These are phyloP conservation scores for Microdochium paspali DNA, from an alignment of 2,329 filamentous ascomycete species.

Conservation along the genomic window DNA sequence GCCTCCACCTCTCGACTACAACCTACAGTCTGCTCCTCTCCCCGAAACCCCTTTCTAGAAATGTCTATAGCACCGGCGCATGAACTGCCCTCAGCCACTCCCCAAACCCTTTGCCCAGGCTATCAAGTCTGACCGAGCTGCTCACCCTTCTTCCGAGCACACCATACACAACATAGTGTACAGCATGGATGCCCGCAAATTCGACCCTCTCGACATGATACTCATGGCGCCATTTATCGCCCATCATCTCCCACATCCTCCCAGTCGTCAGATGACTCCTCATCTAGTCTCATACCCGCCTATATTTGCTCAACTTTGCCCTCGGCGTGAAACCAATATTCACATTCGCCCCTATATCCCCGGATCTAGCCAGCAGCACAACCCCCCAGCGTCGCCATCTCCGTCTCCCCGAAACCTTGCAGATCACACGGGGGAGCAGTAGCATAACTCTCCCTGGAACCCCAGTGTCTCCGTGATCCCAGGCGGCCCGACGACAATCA, in stretches of 20 bases:
- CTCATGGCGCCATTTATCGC: conserved; percentile 29
- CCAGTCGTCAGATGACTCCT: conserved; percentile 22
- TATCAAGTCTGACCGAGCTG: conserved; percentile 35
- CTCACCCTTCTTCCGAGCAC: conserved; percentile 34
- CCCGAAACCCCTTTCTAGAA: neutral
- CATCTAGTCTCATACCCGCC: conserved; percentile 29
- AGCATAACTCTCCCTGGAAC: conserved; percentile 13
- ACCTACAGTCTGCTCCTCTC: neutral
- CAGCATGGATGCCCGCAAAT: conserved; percentile 30
- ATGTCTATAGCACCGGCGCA: conserved; percentile 25
- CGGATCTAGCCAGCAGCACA: conserved; percentile 11
- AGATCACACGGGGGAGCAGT: conserved; percentile 5
- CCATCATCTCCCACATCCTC: conserved; percentile 27
- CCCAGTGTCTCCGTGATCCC: conserved; percentile 14
- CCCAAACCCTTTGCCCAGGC: conserved; percentile 38
- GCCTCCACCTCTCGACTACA: no score
- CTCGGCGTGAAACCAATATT: conserved; percentile 26
- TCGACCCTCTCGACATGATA: conserved; percentile 36
- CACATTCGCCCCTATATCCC: conserved; percentile 15
- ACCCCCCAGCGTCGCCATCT: conserved; percentile 23
- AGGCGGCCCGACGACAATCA: conserved; percentile 12
- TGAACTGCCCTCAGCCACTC: conserved; percentile 30
- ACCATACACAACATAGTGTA: conserved; percentile 41
- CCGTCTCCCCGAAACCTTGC: conserved; percentile 28
- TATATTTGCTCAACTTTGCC: conserved; percentile 22